phyloP scores from a whole-genome alignment of 225 moss, liverwort and hornwort species.

The Climacium dendroides region DNA sequence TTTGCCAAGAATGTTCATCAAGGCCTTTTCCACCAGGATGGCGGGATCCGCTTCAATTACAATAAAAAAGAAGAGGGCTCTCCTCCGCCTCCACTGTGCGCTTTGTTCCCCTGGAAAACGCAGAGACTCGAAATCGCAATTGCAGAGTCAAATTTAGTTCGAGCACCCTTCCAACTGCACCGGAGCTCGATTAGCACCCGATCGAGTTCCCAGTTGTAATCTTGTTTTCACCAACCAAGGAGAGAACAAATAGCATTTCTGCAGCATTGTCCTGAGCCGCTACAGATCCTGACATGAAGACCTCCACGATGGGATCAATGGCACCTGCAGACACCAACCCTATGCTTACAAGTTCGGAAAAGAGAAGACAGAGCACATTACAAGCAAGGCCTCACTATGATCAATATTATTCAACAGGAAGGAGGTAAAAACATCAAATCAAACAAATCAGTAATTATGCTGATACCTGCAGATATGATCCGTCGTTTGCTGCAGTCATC shows the following conservation, averaged over 20 bases:
- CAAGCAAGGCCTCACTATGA: not conserved
- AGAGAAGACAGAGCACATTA: not conserved
- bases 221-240: conserved; percentile 63
- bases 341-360: not conserved
- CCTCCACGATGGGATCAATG: conserved; percentile 59
- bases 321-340: conserved; percentile 17
- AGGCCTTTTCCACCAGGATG: not conserved
- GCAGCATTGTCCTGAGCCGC: conserved; percentile 72
- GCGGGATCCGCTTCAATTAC: not conserved
- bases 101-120: conserved; percentile 62
- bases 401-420: not conserved
- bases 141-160: conserved; percentile 54
- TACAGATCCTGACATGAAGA: conserved; percentile 43
- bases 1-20: not conserved
- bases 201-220: conserved; percentile 49
- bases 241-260: conserved; percentile 66
- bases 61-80: accelerated
- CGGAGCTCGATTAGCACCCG: conserved; percentile 52
- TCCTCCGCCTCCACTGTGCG: not conserved
- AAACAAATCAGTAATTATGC: not conserved
- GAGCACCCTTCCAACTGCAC: conserved; percentile 26
- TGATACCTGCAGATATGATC: conserved; percentile 32
- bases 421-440: not conserved
- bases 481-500: conserved; percentile 60
- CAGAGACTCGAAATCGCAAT: conserved; percentile 61